Conservation (phyloP, 2,329 filamentous ascomycete genomes). For the Pezicula carpinea region DNA sequence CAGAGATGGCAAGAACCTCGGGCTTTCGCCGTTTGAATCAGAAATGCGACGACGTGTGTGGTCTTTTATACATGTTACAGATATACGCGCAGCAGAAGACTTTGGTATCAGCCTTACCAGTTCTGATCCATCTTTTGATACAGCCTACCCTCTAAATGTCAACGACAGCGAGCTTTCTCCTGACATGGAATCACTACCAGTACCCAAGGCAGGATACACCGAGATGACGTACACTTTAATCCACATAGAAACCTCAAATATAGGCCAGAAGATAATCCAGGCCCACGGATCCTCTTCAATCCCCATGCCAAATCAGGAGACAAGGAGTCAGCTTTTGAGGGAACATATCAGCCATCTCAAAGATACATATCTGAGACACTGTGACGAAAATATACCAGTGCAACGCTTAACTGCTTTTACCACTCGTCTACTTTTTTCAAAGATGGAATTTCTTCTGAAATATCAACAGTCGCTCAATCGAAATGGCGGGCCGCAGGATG, state of each 20-base stretch:
- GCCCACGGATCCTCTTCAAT: background rate
- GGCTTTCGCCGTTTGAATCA: conserved; percentile 48
- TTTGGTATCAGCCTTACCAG: conserved; percentile 56
- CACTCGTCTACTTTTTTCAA: background rate
- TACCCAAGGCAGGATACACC: conserved; percentile 15
- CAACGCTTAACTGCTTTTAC: background rate
- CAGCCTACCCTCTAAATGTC: conserved; percentile 40
- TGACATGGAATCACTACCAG: conserved; percentile 13
- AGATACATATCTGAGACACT: conserved; percentile 5
- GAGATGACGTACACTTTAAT: conserved; percentile 25
- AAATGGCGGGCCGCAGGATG: background rate
- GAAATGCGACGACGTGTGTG: conserved; percentile 52
- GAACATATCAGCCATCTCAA: conserved; percentile 16
- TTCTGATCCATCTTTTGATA: conserved; percentile 50
- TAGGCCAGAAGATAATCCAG: conserved; percentile 3
- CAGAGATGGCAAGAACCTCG: conserved; percentile 47
- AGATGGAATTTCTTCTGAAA: conserved; percentile 1
- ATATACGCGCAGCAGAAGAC: conserved; percentile 53
- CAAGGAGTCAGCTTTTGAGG: background rate
- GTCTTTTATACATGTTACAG: conserved; percentile 53
- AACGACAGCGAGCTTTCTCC: conserved; percentile 38
- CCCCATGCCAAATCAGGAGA: background rate
- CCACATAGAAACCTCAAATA: conserved; percentile 12
- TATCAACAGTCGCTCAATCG: background rate
- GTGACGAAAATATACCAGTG: conserved; percentile 10